Evolutionary conservation across 192 early-diverging fungal species (phyloP).

Genomic region (Allomyces javanicus): DNA sequence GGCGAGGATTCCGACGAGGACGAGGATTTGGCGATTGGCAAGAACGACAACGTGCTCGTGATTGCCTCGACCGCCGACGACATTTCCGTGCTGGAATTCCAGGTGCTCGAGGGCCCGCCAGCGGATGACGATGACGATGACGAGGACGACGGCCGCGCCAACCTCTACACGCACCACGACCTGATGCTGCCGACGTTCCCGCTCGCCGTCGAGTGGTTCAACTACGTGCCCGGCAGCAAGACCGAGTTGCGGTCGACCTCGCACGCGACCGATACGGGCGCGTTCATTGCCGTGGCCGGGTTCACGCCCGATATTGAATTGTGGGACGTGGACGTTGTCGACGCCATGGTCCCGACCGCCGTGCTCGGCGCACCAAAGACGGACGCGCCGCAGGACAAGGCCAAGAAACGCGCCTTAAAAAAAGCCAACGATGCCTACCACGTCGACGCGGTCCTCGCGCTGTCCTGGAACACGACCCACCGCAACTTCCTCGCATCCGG

Average conservation of each 20-base stretch:
- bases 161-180: slow-evolving; percentile 95
- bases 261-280: slow-evolving; percentile 31
- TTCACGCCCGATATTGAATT: slow-evolving; percentile 97
- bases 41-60: slow-evolving; percentile 69
- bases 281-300: slow-evolving; percentile 89
- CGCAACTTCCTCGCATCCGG: slow-evolving; percentile 67
- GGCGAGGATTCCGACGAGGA: slow-evolving; percentile 31
- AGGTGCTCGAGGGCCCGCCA: slow-evolving; percentile 50
- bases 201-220: slow-evolving; percentile 86
- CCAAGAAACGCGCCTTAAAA: slow-evolving; percentile 5
- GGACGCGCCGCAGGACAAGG: slow-evolving; percentile 1
- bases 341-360: slow-evolving; percentile 74
- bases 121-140: slow-evolving; percentile 23
- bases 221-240: slow-evolving; percentile 63
- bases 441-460: slow-evolving; percentile 81
- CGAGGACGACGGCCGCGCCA: slow-evolving; percentile 29
- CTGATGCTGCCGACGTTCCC: slow-evolving; percentile 94
- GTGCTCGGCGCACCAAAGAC: slow-evolving; percentile 54
- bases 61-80: slow-evolving; percentile 95
- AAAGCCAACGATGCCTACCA: slow-evolving; percentile 61
- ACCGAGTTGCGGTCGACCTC: neutral
- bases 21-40: slow-evolving; percentile 56
- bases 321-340: slow-evolving; percentile 88
- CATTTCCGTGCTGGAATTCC: slow-evolving; percentile 85
- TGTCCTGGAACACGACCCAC: slow-evolving; percentile 70